A percentile compares a stretch with the other conserved stretches of the same genome.
These are phyloP conservation scores for Arachnopeziza araneosa DNA, from an alignment of 2,329 filamentous ascomycete genomes.

Conservation along the genomic window DNA sequence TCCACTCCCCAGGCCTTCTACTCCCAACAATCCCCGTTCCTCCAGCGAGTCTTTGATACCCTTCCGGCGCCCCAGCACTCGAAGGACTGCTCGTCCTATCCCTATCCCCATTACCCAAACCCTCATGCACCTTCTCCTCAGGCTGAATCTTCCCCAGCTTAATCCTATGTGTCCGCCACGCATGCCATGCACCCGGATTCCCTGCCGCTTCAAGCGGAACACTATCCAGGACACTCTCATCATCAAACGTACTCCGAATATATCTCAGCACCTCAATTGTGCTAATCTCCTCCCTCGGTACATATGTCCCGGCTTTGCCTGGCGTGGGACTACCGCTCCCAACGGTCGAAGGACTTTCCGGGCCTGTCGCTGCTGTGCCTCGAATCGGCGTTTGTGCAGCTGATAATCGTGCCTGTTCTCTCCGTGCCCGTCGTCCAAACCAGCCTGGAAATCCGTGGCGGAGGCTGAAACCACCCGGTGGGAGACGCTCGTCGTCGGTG, in stretches of 20 bases:
- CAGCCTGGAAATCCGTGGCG: constrained; percentile 86
- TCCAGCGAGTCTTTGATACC: constrained; percentile 16
- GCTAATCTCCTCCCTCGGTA: constrained; percentile 31
- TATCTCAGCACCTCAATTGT: constrained; percentile 71
- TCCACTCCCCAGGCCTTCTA: constrained; percentile 77
- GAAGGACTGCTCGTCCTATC: not conserved
- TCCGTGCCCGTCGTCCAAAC: constrained; percentile 52
- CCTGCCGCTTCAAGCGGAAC: constrained; percentile 77
- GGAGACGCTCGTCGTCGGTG: constrained; percentile 74
- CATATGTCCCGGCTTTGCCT: constrained; percentile 2
- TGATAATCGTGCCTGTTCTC: not conserved
- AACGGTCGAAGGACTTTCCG: constrained; percentile 18
- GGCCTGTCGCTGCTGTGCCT: constrained; percentile 2
- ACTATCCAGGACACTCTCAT: constrained; percentile 69
- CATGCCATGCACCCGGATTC: constrained; percentile 89
- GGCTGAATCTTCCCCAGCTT: constrained; percentile 38
- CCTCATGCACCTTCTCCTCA: not conserved
- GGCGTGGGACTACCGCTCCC: constrained; percentile 18
- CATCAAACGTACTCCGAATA: constrained; percentile 75
- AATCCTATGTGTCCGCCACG: constrained; percentile 71
- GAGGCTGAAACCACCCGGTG: constrained; percentile 85
- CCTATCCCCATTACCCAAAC: constrained; percentile 7
- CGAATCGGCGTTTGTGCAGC: not conserved
- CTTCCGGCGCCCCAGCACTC: constrained; percentile 9
- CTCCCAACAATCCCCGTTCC: constrained; percentile 12